These are phyloP conservation scores for Colletotrichum salicis DNA, from an alignment of 2,329 filamentous ascomycete species.

Conservation along the genomic window DNA sequence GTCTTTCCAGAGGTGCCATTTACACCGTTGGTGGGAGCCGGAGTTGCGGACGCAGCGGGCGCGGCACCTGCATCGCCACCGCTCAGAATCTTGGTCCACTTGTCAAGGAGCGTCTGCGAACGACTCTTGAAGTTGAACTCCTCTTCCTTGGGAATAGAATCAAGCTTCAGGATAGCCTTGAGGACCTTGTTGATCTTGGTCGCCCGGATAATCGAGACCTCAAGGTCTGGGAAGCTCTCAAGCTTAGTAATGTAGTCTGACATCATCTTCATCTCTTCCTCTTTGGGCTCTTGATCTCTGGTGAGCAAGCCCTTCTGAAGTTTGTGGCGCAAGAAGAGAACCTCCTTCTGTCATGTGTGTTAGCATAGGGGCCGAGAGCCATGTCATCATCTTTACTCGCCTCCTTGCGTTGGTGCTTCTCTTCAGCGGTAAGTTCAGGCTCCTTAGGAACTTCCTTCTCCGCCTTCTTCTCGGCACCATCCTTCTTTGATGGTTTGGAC, in stretches of 20 bases:
- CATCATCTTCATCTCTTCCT: conserved; percentile 84
- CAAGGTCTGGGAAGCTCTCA: conserved; percentile 81
- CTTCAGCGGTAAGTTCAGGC: conserved; percentile 66
- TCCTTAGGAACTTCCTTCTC: conserved; percentile 64
- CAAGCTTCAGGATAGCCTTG: conserved; percentile 90
- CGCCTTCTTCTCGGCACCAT: conserved; percentile 66
- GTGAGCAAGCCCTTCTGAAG: conserved; percentile 94
- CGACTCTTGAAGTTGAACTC: conserved; percentile 90
- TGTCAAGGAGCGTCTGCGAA: conserved; percentile 80
- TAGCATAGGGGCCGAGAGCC: conserved; percentile 40
- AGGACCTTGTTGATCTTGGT: conserved; percentile 99
- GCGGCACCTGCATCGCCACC: conserved; percentile 59
- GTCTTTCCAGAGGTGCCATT: conserved; percentile 55
- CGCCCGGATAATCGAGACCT: conserved; percentile 85
- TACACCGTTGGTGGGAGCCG: conserved; percentile 55
- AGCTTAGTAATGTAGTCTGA: conserved; percentile 82
- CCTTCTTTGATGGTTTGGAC: conserved; percentile 65
- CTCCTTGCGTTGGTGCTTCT: conserved; percentile 69
- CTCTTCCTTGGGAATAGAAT: conserved; percentile 85
- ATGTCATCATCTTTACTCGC: conserved; percentile 47
- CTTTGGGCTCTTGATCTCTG: conserved; percentile 84
- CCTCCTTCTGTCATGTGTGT: conserved; percentile 68
- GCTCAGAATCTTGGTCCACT: conserved; percentile 88
- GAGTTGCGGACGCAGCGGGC: conserved; percentile 45
- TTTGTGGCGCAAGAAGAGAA: conserved; percentile 94